Evolutionary conservation across 1,284 basidiomycete genomes (phyloP).

Genomic region (Ustanciosporium gigantosporum): DNA sequence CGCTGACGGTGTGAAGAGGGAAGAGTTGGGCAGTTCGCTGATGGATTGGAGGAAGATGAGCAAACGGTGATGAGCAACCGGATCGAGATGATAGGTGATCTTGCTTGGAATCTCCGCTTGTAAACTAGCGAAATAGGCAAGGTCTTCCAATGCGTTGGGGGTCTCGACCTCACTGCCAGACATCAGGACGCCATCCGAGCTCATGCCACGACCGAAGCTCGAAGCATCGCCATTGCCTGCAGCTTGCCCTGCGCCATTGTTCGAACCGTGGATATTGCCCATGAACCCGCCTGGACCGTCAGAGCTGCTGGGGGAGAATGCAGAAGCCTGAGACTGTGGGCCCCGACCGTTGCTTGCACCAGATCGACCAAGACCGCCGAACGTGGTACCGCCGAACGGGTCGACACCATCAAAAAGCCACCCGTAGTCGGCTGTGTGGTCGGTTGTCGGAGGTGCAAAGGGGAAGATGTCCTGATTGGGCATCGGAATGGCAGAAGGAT

Average conservation of each 20-base stretch:
- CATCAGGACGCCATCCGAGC: conserved; percentile 22
- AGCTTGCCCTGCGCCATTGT: conserved; percentile 10
- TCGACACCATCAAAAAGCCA: conserved; percentile 49
- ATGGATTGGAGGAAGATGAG: conserved; percentile 45
- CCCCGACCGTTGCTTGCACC: conserved; percentile 15
- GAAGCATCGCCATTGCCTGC: conserved; percentile 9
- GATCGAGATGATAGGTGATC: conserved; percentile 38
- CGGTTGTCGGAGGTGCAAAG: conserved; percentile 30
- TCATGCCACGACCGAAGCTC: conserved; percentile 32
- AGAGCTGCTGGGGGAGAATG: conserved; percentile 39
- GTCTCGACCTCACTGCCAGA: conserved; percentile 37
- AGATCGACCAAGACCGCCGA: conserved; percentile 11
- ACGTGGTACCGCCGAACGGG: conserved; percentile 32
- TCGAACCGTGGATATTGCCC: conserved; percentile 23
- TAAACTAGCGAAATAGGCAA: conserved; percentile 47
- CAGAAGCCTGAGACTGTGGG: conserved; percentile 27
- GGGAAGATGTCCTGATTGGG: conserved; percentile 41
- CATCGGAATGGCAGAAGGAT: conserved; percentile 9
- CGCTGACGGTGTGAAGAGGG: conserved; percentile 42
- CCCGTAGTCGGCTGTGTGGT: conserved; percentile 43
- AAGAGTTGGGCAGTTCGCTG: conserved; percentile 43
- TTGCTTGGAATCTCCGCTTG: conserved; percentile 41
- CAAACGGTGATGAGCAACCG: conserved; percentile 30
- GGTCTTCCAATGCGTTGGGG: conserved; percentile 42
- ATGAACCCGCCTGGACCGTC: conserved; percentile 33